phyloP scores from a whole-genome alignment of 805 yeast species.

The Zygosaccharomyces lentus region DNA sequence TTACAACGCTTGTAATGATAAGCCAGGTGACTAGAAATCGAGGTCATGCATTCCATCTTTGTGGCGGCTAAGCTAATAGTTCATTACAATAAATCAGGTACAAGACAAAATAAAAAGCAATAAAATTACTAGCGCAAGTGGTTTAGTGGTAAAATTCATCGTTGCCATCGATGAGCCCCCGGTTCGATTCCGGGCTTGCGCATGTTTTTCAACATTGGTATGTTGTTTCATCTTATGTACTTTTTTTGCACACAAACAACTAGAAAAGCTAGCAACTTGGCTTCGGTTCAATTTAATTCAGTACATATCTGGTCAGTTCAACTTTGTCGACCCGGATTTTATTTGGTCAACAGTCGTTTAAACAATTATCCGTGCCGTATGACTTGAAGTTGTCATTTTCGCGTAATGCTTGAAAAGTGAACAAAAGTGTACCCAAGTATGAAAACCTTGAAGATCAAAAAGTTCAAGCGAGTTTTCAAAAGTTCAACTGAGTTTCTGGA shows the following conservation, averaged over 20 bases:
- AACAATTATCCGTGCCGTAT: neutral
- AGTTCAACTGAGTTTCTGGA: neutral
- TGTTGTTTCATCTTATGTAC: neutral
- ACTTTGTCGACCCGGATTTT: no score
- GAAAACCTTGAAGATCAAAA: neutral
- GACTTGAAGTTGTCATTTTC: neutral
- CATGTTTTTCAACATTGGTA: slow-evolving; percentile 2
- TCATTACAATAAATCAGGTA: no score
- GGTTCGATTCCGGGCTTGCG: slow-evolving; percentile 20
- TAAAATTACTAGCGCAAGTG: slow-evolving; percentile 14
- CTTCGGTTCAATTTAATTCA: no score
- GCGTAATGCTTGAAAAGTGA: neutral
- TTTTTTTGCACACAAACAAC: neutral
- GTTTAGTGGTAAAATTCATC: slow-evolving; percentile 19
- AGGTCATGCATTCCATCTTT: no score
- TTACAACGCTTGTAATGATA: no score
- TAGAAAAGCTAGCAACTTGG: no score
- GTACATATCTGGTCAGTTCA: no score
- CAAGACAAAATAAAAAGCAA: no score
- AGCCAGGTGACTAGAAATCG: no score
- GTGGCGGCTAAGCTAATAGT: no score
- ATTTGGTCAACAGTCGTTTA: neutral
- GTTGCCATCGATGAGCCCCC: slow-evolving; percentile 20
- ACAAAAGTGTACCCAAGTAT: neutral
- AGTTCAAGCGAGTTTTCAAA: neutral